phyloP scores from a whole-genome alignment of 2,329 filamentous ascomycete species.

The Ophiosphaerella herpotricha region DNA sequence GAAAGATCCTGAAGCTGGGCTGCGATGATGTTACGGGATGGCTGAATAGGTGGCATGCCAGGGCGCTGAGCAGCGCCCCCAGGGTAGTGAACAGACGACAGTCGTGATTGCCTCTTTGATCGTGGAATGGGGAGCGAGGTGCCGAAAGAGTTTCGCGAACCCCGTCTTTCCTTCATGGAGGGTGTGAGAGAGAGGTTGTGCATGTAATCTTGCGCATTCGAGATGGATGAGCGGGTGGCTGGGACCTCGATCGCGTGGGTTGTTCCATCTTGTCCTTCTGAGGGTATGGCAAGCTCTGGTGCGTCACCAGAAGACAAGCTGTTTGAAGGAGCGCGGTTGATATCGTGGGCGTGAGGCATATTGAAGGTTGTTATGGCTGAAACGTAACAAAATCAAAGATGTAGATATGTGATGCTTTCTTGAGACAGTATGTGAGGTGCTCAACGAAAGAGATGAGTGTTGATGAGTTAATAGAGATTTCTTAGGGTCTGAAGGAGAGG shows the following conservation, averaged over 20 bases:
- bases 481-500: conserved; percentile 27
- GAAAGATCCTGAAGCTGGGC: conserved; percentile 72
- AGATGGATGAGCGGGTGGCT: conserved; percentile 68
- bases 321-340: conserved; percentile 19
- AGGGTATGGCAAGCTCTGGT: conserved; percentile 29
- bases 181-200: conserved; percentile 71
- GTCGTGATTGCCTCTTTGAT: conserved; percentile 69
- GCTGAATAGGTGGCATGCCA: conserved; percentile 63
- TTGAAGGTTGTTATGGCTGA: conserved; percentile 15
- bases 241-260: conserved; percentile 68
- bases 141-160: conserved; percentile 77
- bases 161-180: conserved; percentile 68
- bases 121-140: conserved; percentile 73
- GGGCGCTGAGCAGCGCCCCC: conserved; percentile 55
- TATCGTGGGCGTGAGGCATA: conserved; percentile 57
- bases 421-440: conserved; percentile 1
- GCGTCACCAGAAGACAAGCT: conserved; percentile 6
- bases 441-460: conserved; percentile 4
- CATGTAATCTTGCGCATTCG: conserved; percentile 72
- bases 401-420: background rate
- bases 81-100: conserved; percentile 64
- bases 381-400: conserved; percentile 9
- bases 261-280: conserved; percentile 40
- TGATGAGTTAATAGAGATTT: conserved; percentile 8
- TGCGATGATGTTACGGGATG: conserved; percentile 69